Base-by-base conservation (phyloP, 2,329 filamentous ascomycete species). In the Aspergillus novofumigatus region DNA sequence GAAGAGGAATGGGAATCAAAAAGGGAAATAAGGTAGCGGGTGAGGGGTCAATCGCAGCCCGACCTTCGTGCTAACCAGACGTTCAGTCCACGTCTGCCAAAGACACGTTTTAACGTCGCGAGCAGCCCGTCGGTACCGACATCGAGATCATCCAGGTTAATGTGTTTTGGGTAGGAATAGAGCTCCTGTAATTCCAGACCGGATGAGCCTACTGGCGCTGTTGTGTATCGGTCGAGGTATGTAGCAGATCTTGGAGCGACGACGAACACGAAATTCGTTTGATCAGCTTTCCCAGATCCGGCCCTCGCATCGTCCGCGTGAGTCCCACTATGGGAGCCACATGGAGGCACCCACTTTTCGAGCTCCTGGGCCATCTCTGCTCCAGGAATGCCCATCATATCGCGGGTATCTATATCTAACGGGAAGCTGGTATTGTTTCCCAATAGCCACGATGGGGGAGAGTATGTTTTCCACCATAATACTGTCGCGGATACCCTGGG, bases 401-500 rank as follows among this genome's bases (percentile, higher is more conserved):
- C 78, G 11, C 68, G 67, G 1, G 78, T 81, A 14, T 69, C 62
- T 61, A 80, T 72, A 50, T 72, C 59, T 49, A 70, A 62, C 9
- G 62, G 63, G 4, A 64, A 44, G 20, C 64, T 67, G 35, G 65
- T 66, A 42, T 70, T 67, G 4, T 72, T 68, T 21, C 79, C 80
- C 5, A 82, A 69, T 14, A 83, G 67, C 78, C 80, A 82, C 8
- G 74, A 72, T 3, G 80, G 80, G 2, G 80, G 80, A 8, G 78
- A 78, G 62, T 83, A 83, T 3, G 80, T 81, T 60, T 82, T 81
- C 80, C 80, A 83, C 80, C 80, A 83, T 56, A 81, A 72, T 17
- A 80, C 76, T 4, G 75, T 75, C 8, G 70, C 71, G 9, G 66
- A 66, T 47, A 55, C 44, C 14, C 54, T 50, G 21, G 58, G 52